These are phyloP conservation scores for Thecaphora thlaspeos DNA, from an alignment of 1,284 basidiomycete genomes.

Conservation along the genomic window DNA sequence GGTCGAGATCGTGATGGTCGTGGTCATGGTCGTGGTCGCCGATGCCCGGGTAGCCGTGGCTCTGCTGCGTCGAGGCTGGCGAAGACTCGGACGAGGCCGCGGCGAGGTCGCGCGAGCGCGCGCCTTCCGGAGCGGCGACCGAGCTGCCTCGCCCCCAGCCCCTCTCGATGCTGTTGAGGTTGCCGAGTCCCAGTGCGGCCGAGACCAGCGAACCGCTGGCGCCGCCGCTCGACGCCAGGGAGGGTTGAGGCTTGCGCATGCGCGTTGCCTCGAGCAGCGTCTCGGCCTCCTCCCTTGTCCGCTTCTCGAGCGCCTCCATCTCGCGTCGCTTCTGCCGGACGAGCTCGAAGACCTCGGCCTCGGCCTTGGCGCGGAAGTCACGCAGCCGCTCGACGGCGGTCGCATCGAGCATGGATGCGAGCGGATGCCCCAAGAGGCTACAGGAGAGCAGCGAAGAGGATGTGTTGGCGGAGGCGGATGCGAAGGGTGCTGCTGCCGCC, in stretches of 20 bases:
- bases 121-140: not conserved
- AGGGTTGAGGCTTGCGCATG: not conserved
- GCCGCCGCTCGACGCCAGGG: too few relatives aligned
- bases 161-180: not conserved
- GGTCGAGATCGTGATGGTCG: conserved; percentile 25
- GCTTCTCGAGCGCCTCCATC: conserved; percentile 34
- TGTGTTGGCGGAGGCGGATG: conserved; percentile 3
- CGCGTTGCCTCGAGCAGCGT: conserved; percentile 22
- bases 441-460: not conserved
- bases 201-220: not conserved
- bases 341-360: conserved; percentile 38
- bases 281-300: conserved; percentile 31
- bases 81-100: not conserved
- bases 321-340: conserved; percentile 37
- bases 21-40: conserved; percentile 4
- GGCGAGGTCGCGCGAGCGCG: not conserved
- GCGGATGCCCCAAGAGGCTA: conserved; percentile 5
- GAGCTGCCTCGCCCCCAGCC: not conserved
- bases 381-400: conserved; percentile 34
- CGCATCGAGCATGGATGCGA: conserved; percentile 27
- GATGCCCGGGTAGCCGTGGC: not conserved
- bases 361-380: conserved; percentile 32
- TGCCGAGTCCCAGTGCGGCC: not conserved
- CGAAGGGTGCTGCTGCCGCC: too few relatives aligned
- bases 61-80: not conserved